Conservation (phyloP, 306 rosid genomes). For the Styphnolobium japonicum region DNA sequence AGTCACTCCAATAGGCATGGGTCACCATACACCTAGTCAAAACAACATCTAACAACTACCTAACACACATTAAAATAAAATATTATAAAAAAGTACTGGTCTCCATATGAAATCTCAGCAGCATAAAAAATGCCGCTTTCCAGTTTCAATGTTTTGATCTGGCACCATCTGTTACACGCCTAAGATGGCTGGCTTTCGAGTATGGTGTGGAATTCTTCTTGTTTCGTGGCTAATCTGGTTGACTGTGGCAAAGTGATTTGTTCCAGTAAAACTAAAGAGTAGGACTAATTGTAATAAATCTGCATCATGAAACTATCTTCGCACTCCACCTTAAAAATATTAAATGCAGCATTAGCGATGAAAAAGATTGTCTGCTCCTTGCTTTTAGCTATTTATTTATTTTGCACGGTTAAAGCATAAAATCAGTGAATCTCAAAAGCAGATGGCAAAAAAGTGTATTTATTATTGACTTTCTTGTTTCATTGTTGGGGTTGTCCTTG, state of each 20-base stretch:
- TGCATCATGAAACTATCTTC: slow-evolving; percentile 2
- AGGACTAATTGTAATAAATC: not conserved
- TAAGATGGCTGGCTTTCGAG: not conserved
- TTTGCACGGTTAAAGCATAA: not conserved
- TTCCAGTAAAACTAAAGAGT: not conserved
- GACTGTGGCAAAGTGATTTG: not conserved
- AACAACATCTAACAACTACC: too few relatives aligned
- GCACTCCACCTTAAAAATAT: not conserved
- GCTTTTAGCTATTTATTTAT: not conserved
- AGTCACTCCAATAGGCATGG: too few relatives aligned
- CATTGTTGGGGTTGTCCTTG: not conserved
- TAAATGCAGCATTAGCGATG: slow-evolving; percentile 1
- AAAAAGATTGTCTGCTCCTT: not conserved
- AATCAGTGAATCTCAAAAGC: slow-evolving; percentile 4
- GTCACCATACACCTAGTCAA: too few relatives aligned
- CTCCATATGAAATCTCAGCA: too few relatives aligned
- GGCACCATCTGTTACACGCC: not conserved
- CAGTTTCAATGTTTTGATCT: slow-evolving; percentile 13
- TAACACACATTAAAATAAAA: too few relatives aligned
- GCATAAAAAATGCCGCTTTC: slow-evolving; percentile 21
- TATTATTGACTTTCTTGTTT: slow-evolving; percentile 8
- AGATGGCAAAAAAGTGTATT: not conserved
- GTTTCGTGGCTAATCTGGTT: not conserved
- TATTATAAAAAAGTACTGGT: too few relatives aligned
- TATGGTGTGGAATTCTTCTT: slow-evolving; percentile 12